These are phyloP conservation scores for Euphorbia schlechtendalii DNA, from an alignment of 441 rosid genomes.

Conservation along the genomic window DNA sequence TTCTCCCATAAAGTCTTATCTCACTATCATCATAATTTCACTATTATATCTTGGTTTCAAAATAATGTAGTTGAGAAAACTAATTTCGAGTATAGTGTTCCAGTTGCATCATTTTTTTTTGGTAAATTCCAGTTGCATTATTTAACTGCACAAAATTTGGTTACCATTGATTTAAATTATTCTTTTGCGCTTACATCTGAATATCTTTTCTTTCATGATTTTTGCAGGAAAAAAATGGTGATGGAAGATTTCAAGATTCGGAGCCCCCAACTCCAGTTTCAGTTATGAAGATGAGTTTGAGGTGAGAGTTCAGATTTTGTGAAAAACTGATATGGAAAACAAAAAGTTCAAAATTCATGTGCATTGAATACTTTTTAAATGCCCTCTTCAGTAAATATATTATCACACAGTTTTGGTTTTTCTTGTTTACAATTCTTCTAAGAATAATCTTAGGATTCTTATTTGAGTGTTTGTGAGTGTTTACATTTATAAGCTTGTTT, in stretches of 20 bases:
- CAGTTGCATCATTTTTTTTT: constrained; percentile 1
- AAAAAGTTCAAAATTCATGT: background rate
- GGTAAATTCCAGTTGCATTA: constrained; percentile 5
- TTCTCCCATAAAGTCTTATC: background rate
- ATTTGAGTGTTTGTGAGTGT: background rate
- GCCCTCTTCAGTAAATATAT: background rate
- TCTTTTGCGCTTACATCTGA: background rate
- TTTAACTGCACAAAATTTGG: constrained; percentile 6
- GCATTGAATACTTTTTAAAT: background rate
- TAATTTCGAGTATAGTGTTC: constrained; percentile 1
- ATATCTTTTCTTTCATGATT: constrained; percentile 18
- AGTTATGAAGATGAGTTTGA: constrained; percentile 66
- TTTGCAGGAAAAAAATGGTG: constrained; percentile 84
- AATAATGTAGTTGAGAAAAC: background rate
- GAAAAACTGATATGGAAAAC: background rate
- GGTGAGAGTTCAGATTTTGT: constrained; percentile 32
- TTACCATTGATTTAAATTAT: constrained; percentile 6
- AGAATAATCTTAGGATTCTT: background rate
- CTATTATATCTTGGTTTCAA: background rate
- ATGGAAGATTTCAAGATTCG: constrained; percentile 75
- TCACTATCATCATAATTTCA: background rate
- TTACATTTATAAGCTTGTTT: background rate
- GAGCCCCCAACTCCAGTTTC: constrained; percentile 98
- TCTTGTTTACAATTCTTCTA: background rate
- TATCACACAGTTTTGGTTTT: background rate